Percentiles rank a stretch among this genome's conserved stretches.
These are phyloP conservation scores for Elasticomyces elasticus DNA, from an alignment of 495 filamentous ascomycete species.

Conservation along the genomic window DNA sequence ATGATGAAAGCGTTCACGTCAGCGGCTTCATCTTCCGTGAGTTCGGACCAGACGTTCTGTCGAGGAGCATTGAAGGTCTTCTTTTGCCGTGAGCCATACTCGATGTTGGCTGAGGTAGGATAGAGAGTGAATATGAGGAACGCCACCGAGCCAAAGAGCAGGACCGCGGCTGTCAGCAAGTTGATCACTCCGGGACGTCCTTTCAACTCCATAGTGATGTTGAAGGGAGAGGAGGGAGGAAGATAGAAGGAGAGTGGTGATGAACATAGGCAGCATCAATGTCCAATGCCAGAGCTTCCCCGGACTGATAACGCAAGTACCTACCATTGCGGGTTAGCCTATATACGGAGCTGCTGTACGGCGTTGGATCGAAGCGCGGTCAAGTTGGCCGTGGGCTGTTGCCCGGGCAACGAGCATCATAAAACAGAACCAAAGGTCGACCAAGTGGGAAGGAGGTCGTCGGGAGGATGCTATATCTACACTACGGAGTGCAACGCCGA, in stretches of 20 bases:
- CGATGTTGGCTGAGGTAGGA: not conserved
- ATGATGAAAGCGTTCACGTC: constrained; percentile 18
- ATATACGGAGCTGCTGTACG: too few relatives aligned
- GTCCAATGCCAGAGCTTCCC: too few relatives aligned
- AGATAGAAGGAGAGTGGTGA: not conserved
- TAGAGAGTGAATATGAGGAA: not conserved
- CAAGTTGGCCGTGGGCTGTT: too few relatives aligned
- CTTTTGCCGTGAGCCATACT: constrained; percentile 1
- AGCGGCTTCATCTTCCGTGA: constrained; percentile 14
- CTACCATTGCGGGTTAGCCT: too few relatives aligned
- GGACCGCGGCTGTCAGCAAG: not conserved
- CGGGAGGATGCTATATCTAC: too few relatives aligned
- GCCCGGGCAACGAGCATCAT: too few relatives aligned
- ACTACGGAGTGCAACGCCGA: too few relatives aligned
- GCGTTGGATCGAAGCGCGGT: too few relatives aligned
- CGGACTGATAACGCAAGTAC: too few relatives aligned
- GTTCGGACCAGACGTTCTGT: constrained; percentile 18
- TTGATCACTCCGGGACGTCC: not conserved
- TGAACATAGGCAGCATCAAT: too few relatives aligned
- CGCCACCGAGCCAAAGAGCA: not conserved
- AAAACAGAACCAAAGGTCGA: too few relatives aligned
- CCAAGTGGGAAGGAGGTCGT: too few relatives aligned
- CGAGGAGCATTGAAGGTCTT: constrained; percentile 14
- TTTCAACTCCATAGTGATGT: not conserved
- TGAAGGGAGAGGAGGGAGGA: not conserved